Base-by-base conservation (phyloP, 108 stramenopile species). In the Cyclotella kingstonii region DNA sequence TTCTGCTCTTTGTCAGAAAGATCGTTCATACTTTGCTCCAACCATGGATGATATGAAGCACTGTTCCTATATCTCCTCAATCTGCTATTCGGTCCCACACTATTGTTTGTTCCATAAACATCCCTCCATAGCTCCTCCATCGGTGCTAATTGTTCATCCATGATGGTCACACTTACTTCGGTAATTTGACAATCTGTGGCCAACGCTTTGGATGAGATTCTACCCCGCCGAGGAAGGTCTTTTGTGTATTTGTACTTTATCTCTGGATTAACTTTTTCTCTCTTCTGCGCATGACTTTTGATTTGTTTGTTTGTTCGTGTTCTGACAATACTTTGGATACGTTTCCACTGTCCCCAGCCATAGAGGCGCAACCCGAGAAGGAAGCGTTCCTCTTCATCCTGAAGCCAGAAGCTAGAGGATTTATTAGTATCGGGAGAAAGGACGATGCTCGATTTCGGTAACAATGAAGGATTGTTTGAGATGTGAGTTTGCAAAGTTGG, bases 261-360 rank as follows among this genome's bases (percentile, higher is more conserved):
- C 19, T 53, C 50, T 4, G 69, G 69, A 28, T 70, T 70, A 3
- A 61, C 59, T 27, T 61, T 70, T 27, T 61, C 60, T 55, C 69
- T 45, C 44, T 70, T 70, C 28, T 70, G 59, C 0, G 60, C 60
- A 46, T 70, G 69, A 39, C 59, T 70, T 21, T 70, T 70, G 28
- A 70, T 70, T 54, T 70, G 69, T 41, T 61, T 70, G 42, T 70
- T 70, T 9, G 60, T 46, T 39, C 69, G 59, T 18, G 69, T 70
- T 42, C 41, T 34, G 4, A 70, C 69, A 5, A 70, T 30, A n/a
- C 60, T 53, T 30, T 70, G 69, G 21, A 70, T 70, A 4, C 59
- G 69, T 47, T 60, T 70, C 69, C 69, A 70, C 25, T 60, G 59
- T 10, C 69, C 69, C 69, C 69, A 70, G 1, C 69, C 69, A 44